Percentiles rank a stretch among this genome's conserved stretches.
phyloP scores from a whole-genome alignment of 305 asterid species.

The Rubia occidens region DNA sequence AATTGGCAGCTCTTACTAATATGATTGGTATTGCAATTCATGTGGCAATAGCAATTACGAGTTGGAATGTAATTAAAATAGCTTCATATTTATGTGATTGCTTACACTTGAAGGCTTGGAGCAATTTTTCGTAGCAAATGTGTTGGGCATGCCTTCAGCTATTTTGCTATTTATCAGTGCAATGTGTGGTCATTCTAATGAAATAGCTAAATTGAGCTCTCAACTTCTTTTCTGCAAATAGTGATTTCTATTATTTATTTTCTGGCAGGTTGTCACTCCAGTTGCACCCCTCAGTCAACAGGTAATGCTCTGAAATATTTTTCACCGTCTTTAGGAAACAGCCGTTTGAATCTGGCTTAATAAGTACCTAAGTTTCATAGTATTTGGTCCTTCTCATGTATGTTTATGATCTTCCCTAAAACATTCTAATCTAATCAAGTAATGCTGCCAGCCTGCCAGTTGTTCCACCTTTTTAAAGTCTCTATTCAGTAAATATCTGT shows the following conservation, averaged over 20 bases:
- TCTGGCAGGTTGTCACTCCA: constrained; percentile 91
- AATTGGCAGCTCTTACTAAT: background rate
- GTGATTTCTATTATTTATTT: constrained; percentile 5
- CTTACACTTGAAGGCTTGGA: background rate
- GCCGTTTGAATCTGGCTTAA: background rate
- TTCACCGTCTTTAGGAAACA: background rate
- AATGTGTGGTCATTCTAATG: background rate
- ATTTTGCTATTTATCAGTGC: background rate
- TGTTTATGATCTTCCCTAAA: background rate
- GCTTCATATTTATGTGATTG: background rate
- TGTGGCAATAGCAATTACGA: background rate
- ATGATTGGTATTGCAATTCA: background rate
- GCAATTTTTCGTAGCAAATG: background rate
- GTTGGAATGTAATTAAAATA: background rate
- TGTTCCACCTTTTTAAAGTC: background rate
- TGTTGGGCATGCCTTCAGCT: background rate
- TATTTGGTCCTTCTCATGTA: background rate
- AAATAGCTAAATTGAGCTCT: background rate
- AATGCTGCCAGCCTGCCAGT: background rate
- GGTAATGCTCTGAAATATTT: constrained; percentile 37
- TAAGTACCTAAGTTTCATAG: background rate
- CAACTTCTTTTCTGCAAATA: background rate
- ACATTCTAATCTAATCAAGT: background rate
- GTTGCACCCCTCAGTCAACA: constrained; percentile 97
- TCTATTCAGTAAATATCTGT: background rate